Evolutionary conservation across 768 basidiomycete species (phyloP).

Genomic region (Daedaleopsis sinensis): DNA sequence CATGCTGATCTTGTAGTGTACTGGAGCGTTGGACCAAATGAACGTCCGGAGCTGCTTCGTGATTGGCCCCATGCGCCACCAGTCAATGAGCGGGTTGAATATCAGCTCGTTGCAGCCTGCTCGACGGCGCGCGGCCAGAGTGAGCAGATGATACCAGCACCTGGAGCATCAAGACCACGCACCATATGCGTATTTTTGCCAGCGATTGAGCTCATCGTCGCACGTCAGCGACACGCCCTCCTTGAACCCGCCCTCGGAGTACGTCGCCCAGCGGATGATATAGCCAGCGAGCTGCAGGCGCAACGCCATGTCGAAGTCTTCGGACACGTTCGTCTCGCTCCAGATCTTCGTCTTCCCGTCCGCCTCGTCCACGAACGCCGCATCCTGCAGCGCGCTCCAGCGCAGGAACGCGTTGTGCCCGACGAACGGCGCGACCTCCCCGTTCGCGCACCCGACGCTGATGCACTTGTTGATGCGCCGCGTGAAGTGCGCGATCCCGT

Average conservation of each 20-base stretch:
- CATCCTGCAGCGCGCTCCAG: slow-evolving; percentile 91
- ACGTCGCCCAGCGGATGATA: slow-evolving; percentile 84
- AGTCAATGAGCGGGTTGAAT: slow-evolving; percentile 80
- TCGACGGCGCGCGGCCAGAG: background rate
- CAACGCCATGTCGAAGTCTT: slow-evolving; percentile 83
- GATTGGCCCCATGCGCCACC: slow-evolving; percentile 82
- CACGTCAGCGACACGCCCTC: slow-evolving; percentile 92
- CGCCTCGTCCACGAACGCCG: slow-evolving; percentile 67
- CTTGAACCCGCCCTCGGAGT: slow-evolving; percentile 84
- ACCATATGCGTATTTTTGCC: slow-evolving; percentile 90
- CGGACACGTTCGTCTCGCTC: slow-evolving; percentile 82
- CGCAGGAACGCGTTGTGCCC: slow-evolving; percentile 90
- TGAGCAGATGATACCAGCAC: no score
- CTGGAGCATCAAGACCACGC: slow-evolving; percentile 3
- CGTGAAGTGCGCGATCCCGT: slow-evolving; percentile 88
- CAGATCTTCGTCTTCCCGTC: slow-evolving; percentile 75
- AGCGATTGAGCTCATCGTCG: slow-evolving; percentile 89
- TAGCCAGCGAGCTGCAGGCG: slow-evolving; percentile 67
- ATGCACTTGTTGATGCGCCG: slow-evolving; percentile 84
- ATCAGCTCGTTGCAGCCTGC: slow-evolving; percentile 75
- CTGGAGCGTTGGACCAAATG: slow-evolving; percentile 74
- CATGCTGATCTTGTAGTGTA: slow-evolving; percentile 86
- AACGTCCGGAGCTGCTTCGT: slow-evolving; percentile 79
- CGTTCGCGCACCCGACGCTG: slow-evolving; percentile 78
- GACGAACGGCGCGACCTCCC: slow-evolving; percentile 82